phyloP scores from a whole-genome alignment of 2,329 filamentous ascomycete species.

The Orbilia oligospora region DNA sequence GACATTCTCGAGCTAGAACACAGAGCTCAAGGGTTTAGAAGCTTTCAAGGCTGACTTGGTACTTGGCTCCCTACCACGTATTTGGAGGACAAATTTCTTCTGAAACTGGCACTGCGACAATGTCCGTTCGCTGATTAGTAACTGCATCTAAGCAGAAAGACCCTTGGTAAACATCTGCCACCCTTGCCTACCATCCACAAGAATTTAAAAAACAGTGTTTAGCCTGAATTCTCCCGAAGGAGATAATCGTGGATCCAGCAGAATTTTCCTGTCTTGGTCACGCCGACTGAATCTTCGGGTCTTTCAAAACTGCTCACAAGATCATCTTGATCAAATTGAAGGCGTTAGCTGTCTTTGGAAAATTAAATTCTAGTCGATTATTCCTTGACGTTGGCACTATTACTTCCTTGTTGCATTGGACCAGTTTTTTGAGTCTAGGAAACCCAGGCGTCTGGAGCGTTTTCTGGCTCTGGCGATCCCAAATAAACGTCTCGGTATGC shows the following conservation, averaged over 20 bases:
- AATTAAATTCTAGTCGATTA: background rate
- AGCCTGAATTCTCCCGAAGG: slow-evolving; percentile 57
- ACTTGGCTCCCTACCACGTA: no score
- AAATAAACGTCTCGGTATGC: background rate
- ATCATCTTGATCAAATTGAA: slow-evolving; percentile 19
- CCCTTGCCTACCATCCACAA: slow-evolving; percentile 19
- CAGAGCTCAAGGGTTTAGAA: no score
- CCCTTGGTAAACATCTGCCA: slow-evolving; percentile 52
- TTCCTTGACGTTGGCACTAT: background rate
- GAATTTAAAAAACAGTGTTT: slow-evolving; percentile 46
- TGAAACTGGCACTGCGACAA: background rate
- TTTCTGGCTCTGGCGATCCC: slow-evolving; percentile 3
- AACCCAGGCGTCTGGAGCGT: slow-evolving; percentile 15
- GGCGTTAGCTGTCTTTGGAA: slow-evolving; percentile 7
- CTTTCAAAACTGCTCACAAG: slow-evolving; percentile 34
- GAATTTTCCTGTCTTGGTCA: slow-evolving; percentile 4
- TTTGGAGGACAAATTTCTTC: background rate
- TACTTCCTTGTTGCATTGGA: slow-evolving; percentile 12
- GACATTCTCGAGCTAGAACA: no score
- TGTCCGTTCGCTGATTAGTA: slow-evolving; percentile 16
- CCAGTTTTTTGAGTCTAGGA: slow-evolving; percentile 14
- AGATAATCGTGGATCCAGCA: slow-evolving; percentile 34
- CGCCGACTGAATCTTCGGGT: slow-evolving; percentile 16
- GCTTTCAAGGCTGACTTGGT: no score
- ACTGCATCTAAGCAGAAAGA: slow-evolving; percentile 16